Percentiles rank a stretch among this genome's conserved stretches.
phyloP scores from a whole-genome alignment of 345 rosid genomes.

The Gossypioides kirkii region DNA sequence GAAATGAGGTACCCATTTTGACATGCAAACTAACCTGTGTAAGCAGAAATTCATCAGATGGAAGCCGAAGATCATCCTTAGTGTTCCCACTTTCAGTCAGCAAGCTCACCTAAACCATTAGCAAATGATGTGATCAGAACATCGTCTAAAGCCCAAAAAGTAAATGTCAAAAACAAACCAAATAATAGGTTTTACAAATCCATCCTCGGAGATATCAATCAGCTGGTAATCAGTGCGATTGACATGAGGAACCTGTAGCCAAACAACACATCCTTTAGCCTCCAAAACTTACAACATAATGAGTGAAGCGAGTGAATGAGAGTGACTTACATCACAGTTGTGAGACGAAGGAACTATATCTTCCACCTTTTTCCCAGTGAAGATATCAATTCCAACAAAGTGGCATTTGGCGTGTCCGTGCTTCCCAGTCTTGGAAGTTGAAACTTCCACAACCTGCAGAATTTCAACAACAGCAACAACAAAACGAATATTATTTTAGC shows the following conservation, averaged over 20 bases:
- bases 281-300: neutral
- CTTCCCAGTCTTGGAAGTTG: constrained; percentile 77
- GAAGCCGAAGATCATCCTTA: constrained; percentile 41
- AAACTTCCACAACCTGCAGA: constrained; percentile 24
- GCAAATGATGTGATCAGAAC: neutral
- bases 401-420: constrained; percentile 83
- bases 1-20: neutral
- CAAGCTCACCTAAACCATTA: constrained; percentile 29
- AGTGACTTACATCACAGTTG: constrained; percentile 55
- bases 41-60: constrained; percentile 39
- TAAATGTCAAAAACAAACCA: neutral
- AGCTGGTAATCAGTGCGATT: constrained; percentile 54
- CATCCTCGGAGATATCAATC: constrained; percentile 63
- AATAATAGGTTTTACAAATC: constrained; percentile 37
- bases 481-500: neutral
- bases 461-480: neutral
- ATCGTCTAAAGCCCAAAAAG: neutral
- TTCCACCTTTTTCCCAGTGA: constrained; percentile 61
- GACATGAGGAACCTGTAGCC: constrained; percentile 47
- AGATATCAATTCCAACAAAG: constrained; percentile 68
- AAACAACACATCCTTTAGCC: neutral
- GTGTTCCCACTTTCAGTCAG: constrained; percentile 39
- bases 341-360: constrained; percentile 76
- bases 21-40: constrained; percentile 17
- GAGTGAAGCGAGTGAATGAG: neutral